Base-by-base conservation (phyloP, 208 protist genomes). In the Borovskyia barvae region DNA sequence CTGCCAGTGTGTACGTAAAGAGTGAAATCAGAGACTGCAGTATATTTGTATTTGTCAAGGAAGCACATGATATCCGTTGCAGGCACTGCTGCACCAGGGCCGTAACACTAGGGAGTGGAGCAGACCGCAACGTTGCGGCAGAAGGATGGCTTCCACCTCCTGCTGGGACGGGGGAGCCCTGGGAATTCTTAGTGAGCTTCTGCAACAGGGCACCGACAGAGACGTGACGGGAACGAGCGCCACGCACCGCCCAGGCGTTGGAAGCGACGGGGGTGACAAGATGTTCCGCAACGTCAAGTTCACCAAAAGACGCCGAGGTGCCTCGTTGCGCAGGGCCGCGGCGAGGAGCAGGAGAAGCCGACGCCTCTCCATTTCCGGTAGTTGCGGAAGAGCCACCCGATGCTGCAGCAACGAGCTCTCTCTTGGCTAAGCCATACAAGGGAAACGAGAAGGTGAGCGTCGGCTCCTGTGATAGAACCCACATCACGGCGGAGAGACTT, bases 401-500 rank as follows among this genome's bases (percentile, higher is more conserved):
- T 50, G 75, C 53, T 24, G 66, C 66, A 29, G 33, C 33, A 8
- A 86, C 32, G 9, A 85, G 59, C 36, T 71, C 66, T 36, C 60
- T 74, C 43, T 71, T 80, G 12, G 75, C 50, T 11, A 84, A 54
- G 6, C 78, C 73, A 12, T 66, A 43, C 45, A 92, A 33, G 0
- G 85, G 80, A 47, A 86, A 88, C 36, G 54, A 40, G 36, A 89
- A 80, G 37, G 54, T 67, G 25, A 45, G 68, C 30, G 48, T 73
- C 17, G 39, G 46, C 36, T 78, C 41, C 42, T 87, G 66, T 2
- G 61, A 50, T 0, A 94, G 72, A n/a, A 92, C 65, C 75, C 75
- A 90, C 66, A 92, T 60, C 25, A 92, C 75, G 0, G 88, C 81
- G 5, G 79, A 66, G 14, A 94, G 65, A 57, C 75, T 90, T 8